Conservation (phyloP, 73 alveolate species). For the Tetrahymena malaccensis region DNA sequence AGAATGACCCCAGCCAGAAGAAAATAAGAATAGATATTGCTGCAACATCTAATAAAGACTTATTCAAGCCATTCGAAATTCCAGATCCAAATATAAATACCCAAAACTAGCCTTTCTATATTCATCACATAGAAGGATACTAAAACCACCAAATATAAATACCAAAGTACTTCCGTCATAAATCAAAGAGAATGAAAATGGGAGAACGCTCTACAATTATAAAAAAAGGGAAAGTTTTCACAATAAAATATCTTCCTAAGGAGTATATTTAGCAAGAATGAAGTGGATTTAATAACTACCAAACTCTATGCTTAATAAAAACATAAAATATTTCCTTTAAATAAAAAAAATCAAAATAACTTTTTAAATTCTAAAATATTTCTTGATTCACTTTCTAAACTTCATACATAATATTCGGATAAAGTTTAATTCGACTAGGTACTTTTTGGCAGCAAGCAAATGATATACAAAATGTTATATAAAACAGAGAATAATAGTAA, state of each 20-base stretch:
- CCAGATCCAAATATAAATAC: not conserved
- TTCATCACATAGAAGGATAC: not conserved
- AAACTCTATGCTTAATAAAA: not conserved
- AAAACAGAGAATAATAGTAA: too few relatives aligned
- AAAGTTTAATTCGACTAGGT: too few relatives aligned
- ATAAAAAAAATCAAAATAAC: too few relatives aligned
- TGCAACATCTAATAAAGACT: not conserved
- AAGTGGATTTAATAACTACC: not conserved
- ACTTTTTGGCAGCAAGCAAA: too few relatives aligned
- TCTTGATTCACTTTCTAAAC: not conserved
- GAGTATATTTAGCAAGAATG: not conserved
- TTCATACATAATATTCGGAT: not conserved
- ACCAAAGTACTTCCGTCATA: not conserved
- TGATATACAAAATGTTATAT: not conserved
- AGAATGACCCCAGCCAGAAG: not conserved
- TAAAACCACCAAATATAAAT: not conserved
- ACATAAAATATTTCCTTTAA: not conserved
- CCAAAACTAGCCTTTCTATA: not conserved
- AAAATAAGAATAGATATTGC: not conserved
- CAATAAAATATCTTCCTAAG: not conserved
- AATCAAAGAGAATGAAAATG: not conserved
- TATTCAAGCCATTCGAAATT: not conserved
- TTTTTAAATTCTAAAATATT: too few relatives aligned
- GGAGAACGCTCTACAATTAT: not conserved
- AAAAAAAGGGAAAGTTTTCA: not conserved